Conservation (phyloP, 2,329 filamentous ascomycete genomes). For the Penicillium sp. region DNA sequence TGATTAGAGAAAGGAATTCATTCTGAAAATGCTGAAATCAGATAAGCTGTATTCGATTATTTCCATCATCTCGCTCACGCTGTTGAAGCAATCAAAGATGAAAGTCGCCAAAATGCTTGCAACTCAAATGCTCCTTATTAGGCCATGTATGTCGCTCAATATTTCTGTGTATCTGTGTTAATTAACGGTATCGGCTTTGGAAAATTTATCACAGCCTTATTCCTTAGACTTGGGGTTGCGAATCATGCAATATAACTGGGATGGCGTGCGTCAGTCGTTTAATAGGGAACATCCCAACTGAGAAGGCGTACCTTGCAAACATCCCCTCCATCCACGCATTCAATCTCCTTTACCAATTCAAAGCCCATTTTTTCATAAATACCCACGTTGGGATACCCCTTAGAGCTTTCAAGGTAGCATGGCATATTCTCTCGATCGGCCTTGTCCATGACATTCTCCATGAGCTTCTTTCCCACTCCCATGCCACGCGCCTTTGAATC, state of each 20-base stretch:
- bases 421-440: constrained; percentile 57
- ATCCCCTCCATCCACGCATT: constrained; percentile 56
- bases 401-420: constrained; percentile 64
- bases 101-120: not conserved
- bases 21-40: not conserved
- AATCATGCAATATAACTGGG: constrained; percentile 22
- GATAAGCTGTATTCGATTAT: not conserved
- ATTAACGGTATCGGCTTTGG: not conserved
- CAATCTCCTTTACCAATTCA: constrained; percentile 54
- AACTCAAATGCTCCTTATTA: not conserved
- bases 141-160: not conserved
- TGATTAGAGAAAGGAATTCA: not conserved
- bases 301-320: constrained; percentile 40
- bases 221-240: constrained; percentile 13
- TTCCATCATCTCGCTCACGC: not conserved
- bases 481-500: constrained; percentile 56
- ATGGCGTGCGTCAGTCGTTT: constrained; percentile 3
- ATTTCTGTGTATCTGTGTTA: not conserved
- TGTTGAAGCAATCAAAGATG: not conserved
- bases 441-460: constrained; percentile 53
- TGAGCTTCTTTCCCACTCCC: constrained; percentile 57
- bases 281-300: not conserved
- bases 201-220: not conserved
- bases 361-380: constrained; percentile 67
- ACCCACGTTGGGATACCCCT: constrained; percentile 57